phyloP scores from a whole-genome alignment of 1,284 basidiomycete species.

The Rhodotorula sp. region DNA sequence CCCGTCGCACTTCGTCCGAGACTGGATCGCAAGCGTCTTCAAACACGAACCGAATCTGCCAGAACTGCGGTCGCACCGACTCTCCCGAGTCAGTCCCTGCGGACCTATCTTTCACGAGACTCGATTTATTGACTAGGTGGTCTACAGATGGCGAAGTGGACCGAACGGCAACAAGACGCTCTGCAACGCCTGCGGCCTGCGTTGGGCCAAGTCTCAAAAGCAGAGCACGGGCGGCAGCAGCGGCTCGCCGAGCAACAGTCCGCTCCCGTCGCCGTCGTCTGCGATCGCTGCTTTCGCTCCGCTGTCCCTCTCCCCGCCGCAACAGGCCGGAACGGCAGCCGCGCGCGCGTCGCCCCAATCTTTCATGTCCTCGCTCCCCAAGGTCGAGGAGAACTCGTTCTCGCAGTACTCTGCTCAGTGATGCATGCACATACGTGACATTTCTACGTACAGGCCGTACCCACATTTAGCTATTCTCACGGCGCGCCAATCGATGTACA shows the following conservation, averaged over 20 bases:
- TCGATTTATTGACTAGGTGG: neutral
- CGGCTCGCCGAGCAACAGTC: conserved; percentile 1
- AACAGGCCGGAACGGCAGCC: neutral
- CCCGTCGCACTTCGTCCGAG: conserved; percentile 18
- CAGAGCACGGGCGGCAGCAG: neutral
- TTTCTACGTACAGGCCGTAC: too few relatives aligned
- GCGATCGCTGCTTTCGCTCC: conserved; percentile 10
- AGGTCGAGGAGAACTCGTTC: conserved; percentile 5
- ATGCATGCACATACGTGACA: neutral
- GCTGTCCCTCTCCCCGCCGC: neutral
- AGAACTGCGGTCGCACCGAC: conserved; percentile 42
- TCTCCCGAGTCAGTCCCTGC: conserved; percentile 39
- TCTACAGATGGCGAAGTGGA: conserved; percentile 28
- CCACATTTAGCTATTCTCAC: neutral
- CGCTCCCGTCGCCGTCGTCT: conserved; percentile 3
- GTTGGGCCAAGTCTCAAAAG: conserved; percentile 29
- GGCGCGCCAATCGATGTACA: too few relatives aligned
- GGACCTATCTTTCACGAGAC: too few relatives aligned
- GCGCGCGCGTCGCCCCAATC: neutral
- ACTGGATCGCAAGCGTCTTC: conserved; percentile 27
- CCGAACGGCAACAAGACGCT: conserved; percentile 71
- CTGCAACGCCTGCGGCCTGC: conserved; percentile 79
- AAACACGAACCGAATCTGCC: conserved; percentile 31
- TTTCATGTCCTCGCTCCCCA: neutral
- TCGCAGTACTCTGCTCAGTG: neutral